Percentiles rank a stretch among this genome's conserved stretches.
Evolutionary conservation across 1,139 yeast species (phyloP).

Genomic region (Hyphopichia wangnamkhiaoensis): DNA sequence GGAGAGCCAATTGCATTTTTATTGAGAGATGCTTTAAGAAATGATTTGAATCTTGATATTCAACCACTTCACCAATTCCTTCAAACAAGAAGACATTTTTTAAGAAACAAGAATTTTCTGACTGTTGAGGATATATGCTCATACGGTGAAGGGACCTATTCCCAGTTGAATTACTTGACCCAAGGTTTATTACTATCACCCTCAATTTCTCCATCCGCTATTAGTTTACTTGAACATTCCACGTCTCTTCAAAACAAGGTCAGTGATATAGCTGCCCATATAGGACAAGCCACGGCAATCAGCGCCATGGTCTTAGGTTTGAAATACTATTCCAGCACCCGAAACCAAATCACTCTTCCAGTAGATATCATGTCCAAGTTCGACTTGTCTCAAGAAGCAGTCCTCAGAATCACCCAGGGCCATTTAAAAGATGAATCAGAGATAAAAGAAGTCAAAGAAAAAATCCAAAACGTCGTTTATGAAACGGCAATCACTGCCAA

Average conservation of each 20-base stretch:
- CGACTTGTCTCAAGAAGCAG: slow-evolving; percentile 64
- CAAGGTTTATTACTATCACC: slow-evolving; percentile 66
- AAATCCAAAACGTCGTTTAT: slow-evolving; percentile 61
- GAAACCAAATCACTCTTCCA: slow-evolving; percentile 62
- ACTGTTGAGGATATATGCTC: slow-evolving; percentile 64
- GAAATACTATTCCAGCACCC: slow-evolving; percentile 54
- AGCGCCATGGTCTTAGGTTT: slow-evolving; percentile 67
- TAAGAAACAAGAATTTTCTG: slow-evolving; percentile 47
- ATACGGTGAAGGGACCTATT: slow-evolving; percentile 78
- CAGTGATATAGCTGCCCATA: slow-evolving; percentile 72
- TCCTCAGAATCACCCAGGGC: slow-evolving; percentile 53
- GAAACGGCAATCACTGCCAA: slow-evolving; percentile 76
- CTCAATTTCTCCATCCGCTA: slow-evolving; percentile 57
- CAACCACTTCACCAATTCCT: slow-evolving; percentile 61
- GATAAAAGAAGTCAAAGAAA: slow-evolving; percentile 30
- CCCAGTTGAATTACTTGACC: slow-evolving; percentile 69
- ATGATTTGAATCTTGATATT: slow-evolving; percentile 53
- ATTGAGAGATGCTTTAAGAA: slow-evolving; percentile 48
- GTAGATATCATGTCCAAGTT: slow-evolving; percentile 56
- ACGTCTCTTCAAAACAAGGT: slow-evolving; percentile 42
- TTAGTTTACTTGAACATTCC: slow-evolving; percentile 49
- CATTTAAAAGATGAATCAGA: slow-evolving; percentile 29
- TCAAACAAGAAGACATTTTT: slow-evolving; percentile 58
- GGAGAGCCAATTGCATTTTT: slow-evolving; percentile 72
- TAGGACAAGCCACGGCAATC: slow-evolving; percentile 80